Conservation (phyloP, 371 early-diverging fungal species). For the Mitosporidium daphniae region DNA sequence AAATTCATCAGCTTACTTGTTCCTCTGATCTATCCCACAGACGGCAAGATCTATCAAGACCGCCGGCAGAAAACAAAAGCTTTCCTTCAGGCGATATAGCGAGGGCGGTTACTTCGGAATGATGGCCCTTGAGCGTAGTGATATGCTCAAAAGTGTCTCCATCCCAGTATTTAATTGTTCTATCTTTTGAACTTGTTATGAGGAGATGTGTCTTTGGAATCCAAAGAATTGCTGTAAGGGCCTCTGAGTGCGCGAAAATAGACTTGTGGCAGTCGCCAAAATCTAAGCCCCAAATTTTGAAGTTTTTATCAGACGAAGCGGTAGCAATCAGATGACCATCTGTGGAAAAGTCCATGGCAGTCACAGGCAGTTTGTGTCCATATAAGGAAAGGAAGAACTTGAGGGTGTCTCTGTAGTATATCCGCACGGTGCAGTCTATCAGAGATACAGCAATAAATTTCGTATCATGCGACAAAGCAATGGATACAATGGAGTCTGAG, state of each 20-base stretch:
- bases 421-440: slow-evolving; percentile 65
- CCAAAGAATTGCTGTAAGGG: slow-evolving; percentile 40
- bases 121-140: slow-evolving; percentile 46
- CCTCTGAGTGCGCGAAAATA: slow-evolving; percentile 57
- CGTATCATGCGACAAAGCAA: too few species aligned
- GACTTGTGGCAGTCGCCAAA: slow-evolving; percentile 88
- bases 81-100: slow-evolving; percentile 44
- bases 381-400: slow-evolving; percentile 73
- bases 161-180: slow-evolving; percentile 68
- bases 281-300: slow-evolving; percentile 84
- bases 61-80: slow-evolving; percentile 38
- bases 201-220: slow-evolving; percentile 69
- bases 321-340: slow-evolving; percentile 51
- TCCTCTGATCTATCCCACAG: slow-evolving; percentile 74
- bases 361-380: slow-evolving; percentile 71
- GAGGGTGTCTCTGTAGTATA: slow-evolving; percentile 64
- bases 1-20: slow-evolving; percentile 11
- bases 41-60: slow-evolving; percentile 59
- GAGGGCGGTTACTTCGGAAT: slow-evolving; percentile 60
- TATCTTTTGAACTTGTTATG: slow-evolving; percentile 50
- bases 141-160: slow-evolving; percentile 79
- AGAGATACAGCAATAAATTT: slow-evolving; percentile 42
- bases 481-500: too few species aligned
- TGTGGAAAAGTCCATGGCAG: slow-evolving; percentile 69
- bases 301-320: slow-evolving; percentile 62